Percentiles rank a stretch among this genome's conserved stretches.
Evolutionary conservation across 2,329 filamentous ascomycete species (phyloP).

Genomic region (Penicillium sp.): DNA sequence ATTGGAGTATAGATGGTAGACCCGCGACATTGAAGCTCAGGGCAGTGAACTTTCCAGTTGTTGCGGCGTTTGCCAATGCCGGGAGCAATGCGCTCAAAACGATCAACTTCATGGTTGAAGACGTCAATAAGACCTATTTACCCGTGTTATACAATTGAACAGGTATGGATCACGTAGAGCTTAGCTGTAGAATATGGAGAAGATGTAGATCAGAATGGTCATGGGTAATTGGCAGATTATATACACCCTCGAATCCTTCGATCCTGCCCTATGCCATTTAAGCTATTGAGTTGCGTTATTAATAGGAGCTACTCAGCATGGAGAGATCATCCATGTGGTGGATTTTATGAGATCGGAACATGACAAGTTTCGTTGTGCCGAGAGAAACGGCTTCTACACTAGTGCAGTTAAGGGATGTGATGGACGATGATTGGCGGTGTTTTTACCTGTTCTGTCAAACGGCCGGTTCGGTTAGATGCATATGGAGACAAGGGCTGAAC

Average conservation of each 20-base stretch:
- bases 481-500: not conserved
- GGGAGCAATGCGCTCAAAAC: slow-evolving; percentile 3
- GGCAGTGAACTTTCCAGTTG: slow-evolving; percentile 52
- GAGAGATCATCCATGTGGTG: not conserved
- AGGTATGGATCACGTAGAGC: not conserved
- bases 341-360: not conserved
- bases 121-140: not conserved
- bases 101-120: slow-evolving; percentile 6
- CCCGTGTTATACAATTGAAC: too few relatives aligned
- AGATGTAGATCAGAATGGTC: not conserved
- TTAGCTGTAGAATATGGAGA: not conserved
- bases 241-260: not conserved
- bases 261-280: not conserved
- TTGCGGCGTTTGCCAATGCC: slow-evolving; percentile 16
- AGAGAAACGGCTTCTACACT: not conserved
- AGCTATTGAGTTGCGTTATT: not conserved
- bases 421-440: not conserved
- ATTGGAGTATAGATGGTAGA: slow-evolving; percentile 55
- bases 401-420: not conserved
- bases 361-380: not conserved
- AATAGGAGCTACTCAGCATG: not conserved
- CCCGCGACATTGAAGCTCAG: slow-evolving; percentile 64
- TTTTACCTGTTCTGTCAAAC: not conserved
- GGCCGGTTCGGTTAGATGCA: not conserved
- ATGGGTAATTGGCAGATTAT: not conserved